phyloP scores from a whole-genome alignment of 495 filamentous ascomycete genomes.

The Trichoderma reesei region DNA sequence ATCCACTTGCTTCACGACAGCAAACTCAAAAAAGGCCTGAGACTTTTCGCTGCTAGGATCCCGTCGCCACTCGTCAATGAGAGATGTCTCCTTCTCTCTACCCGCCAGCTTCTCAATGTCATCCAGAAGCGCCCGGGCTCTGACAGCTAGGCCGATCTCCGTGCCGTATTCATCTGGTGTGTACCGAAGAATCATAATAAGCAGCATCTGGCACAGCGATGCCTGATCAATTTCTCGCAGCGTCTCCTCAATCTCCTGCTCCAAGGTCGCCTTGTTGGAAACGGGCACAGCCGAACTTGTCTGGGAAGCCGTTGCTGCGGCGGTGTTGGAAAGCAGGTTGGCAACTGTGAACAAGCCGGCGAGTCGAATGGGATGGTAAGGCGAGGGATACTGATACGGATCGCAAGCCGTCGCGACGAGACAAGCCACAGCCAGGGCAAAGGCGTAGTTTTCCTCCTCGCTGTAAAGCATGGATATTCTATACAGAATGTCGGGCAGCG shows the following conservation, averaged over 20 bases:
- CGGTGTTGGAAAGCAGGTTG: constrained; percentile 27
- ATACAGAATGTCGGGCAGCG: constrained; percentile 23
- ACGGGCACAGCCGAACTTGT: constrained; percentile 14
- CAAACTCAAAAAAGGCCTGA: constrained; percentile 25
- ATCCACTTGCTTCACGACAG: constrained; percentile 27
- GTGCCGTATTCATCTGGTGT: constrained; percentile 21
- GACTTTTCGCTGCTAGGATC: constrained; percentile 24
- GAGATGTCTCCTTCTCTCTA: constrained; percentile 23
- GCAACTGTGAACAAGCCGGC: constrained; percentile 30
- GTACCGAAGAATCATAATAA: constrained; percentile 26
- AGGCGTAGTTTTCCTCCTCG: constrained; percentile 19
- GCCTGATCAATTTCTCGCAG: constrained; percentile 27
- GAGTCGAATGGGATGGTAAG: constrained; percentile 28
- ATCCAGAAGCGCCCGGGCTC: constrained; percentile 27
- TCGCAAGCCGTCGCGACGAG: constrained; percentile 28
- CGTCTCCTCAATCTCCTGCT: constrained; percentile 18
- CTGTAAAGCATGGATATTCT: constrained; percentile 19
- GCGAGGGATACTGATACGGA: constrained; percentile 26
- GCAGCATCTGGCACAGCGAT: constrained; percentile 31
- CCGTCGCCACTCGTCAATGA: constrained; percentile 29
- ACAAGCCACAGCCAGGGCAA: constrained; percentile 27
- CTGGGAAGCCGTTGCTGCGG: constrained; percentile 15
- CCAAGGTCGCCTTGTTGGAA: not conserved
- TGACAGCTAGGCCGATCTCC: constrained; percentile 25
- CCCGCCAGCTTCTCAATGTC: constrained; percentile 29